Evolutionary conservation across 2,329 filamentous ascomycete genomes (phyloP), one percentile per base, ranked within the genome.

Genomic region (Pezizomycotina sp.): DNA sequence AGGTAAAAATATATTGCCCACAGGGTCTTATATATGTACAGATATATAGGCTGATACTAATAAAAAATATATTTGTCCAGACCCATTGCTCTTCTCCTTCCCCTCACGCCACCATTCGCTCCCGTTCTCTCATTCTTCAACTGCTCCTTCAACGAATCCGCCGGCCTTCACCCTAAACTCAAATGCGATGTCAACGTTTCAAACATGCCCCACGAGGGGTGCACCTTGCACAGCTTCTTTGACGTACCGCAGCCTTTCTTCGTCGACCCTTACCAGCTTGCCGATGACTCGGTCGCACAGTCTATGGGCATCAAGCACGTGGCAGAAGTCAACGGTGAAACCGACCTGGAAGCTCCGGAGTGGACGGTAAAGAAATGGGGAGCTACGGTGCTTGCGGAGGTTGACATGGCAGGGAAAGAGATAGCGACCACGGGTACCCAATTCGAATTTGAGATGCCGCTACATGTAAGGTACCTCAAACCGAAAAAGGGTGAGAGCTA

Each of bases 181-280:
- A 34, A 44, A 10, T 35, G 50, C 28, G 38, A 42, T n/a, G 19
- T 51, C 25, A 26, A 36, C 7, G 27, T 36, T 5, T 34, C 42
- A 1, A 37, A 27, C 5, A 30, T 38, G 6, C 39, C 46, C 2
- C 34, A 36, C 1, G 36, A 43, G 5, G 42, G 38, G 4, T 52
- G 50, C 25, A 48, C 47, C 3, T 36, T 52, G 20, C 47, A 51
- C 33, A 45, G 48, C 9, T 50, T 48, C 26, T 50, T 52, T 25
- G 43, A 45, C 5, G 33, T 51, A 10, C 50, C 50, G 5, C 34
- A 45, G 3, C 34, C 43, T 2, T 43, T 51, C 25, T 52, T 52
- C 19, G 37, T 51, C 12, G 50, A 52, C 27, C 44, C 49, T 26
- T 50, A 52, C 23, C 50, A 52, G 15, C 45, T 52, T 4, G 41